Conservation (phyloP, 2,329 filamentous ascomycete genomes). For the Apiospora hydei region DNA sequence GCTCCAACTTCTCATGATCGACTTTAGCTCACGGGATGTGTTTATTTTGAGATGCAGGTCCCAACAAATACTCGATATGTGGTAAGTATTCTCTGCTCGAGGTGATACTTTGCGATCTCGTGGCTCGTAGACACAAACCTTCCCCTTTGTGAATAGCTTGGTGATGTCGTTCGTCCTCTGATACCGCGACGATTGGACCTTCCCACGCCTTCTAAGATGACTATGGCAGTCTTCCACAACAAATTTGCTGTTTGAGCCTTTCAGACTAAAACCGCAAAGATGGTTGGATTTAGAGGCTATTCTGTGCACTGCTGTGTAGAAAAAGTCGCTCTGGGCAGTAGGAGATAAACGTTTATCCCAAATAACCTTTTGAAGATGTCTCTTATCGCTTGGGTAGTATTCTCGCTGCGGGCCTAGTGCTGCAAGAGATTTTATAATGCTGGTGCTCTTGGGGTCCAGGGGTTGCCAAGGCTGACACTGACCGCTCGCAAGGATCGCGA, state of each 20-base stretch:
- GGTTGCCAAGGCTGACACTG: conserved; percentile 58
- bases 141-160: not conserved
- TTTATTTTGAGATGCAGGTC: not conserved
- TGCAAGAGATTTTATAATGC: conserved; percentile 33
- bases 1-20: conserved; percentile 34
- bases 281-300: conserved; percentile 42
- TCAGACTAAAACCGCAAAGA: conserved; percentile 35
- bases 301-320: conserved; percentile 37
- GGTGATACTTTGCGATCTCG: not conserved
- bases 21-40: not conserved
- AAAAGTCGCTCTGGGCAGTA: conserved; percentile 49
- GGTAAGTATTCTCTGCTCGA: conserved; percentile 21
- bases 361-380: conserved; percentile 42
- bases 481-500: conserved; percentile 57
- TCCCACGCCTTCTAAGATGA: not conserved
- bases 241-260: too few relatives aligned
- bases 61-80: conserved; percentile 23
- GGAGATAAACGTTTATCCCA: conserved; percentile 46
- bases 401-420: conserved; percentile 41
- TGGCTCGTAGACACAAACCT: not conserved
- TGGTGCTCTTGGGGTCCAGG: conserved; percentile 24
- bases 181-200: conserved; percentile 6
- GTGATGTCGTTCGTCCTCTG: not conserved
- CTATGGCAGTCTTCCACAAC: too few relatives aligned
- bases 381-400: conserved; percentile 47